Evolutionary conservation across 2,329 filamentous ascomycete species (phyloP).

Genomic region (Penicillium sp.): DNA sequence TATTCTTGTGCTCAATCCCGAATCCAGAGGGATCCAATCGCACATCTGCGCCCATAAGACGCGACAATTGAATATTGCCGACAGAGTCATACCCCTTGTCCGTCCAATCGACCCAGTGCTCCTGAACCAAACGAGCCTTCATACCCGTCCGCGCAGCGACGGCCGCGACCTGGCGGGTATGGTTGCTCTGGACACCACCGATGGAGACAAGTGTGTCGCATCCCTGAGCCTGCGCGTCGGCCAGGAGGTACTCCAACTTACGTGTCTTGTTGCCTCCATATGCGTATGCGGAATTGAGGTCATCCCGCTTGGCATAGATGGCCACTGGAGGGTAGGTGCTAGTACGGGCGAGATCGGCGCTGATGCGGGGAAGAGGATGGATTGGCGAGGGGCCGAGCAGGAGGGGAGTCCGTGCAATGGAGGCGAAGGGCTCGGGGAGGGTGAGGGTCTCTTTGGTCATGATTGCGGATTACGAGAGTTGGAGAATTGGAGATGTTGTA

Average conservation of each 20-base stretch:
- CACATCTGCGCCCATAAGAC: constrained; percentile 67
- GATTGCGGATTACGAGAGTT: neutral
- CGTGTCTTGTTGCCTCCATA: constrained; percentile 70
- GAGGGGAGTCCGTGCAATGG: constrained; percentile 62
- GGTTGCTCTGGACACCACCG: constrained; percentile 69
- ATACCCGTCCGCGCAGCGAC: constrained; percentile 61
- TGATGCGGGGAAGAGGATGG: constrained; percentile 65
- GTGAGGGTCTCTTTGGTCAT: constrained; percentile 8
- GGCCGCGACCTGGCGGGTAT: constrained; percentile 67
- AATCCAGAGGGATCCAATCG: constrained; percentile 61
- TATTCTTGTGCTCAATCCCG: constrained; percentile 68
- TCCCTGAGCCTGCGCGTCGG: constrained; percentile 59
- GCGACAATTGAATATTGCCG: constrained; percentile 70
- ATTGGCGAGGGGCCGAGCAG: constrained; percentile 70
- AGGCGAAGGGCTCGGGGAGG: constrained; percentile 63
- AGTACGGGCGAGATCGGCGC: constrained; percentile 54
- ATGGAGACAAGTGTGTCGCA: constrained; percentile 66
- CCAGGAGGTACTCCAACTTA: constrained; percentile 68
- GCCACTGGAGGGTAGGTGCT: constrained; percentile 48
- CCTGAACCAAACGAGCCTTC: constrained; percentile 55
- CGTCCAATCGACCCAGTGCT: constrained; percentile 66
- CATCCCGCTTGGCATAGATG: constrained; percentile 71
- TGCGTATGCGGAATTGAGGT: constrained; percentile 67
- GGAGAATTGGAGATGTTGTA: neutral
- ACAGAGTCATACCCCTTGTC: constrained; percentile 63